Evolutionary conservation across 495 filamentous ascomycete genomes (phyloP).

Genomic region (Amphirosellinia nigrospora): DNA sequence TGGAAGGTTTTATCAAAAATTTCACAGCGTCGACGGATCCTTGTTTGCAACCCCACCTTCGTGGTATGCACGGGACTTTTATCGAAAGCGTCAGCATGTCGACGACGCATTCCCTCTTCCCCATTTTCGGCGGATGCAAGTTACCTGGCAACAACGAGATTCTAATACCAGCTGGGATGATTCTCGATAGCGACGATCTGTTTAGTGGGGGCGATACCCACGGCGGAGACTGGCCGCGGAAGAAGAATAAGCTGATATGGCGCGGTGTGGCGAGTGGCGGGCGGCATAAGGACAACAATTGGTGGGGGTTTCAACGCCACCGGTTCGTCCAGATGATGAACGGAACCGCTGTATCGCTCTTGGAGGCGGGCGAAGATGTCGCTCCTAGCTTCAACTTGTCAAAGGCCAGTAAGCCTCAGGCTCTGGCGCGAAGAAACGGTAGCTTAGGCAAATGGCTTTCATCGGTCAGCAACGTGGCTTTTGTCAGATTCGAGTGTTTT

Average conservation of each 20-base stretch:
- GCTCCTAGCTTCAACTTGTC: constrained; percentile 31
- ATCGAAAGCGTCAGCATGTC: constrained; percentile 61
- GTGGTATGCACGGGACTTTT: constrained; percentile 65
- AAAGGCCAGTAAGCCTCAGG: not conserved
- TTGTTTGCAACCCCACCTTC: constrained; percentile 54
- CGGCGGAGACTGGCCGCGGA: constrained; percentile 56
- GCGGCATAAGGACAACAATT: constrained; percentile 56
- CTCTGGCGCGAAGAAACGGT: constrained; percentile 1
- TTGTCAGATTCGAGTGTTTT: constrained; percentile 53
- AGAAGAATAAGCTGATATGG: constrained; percentile 61
- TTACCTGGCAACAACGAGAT: constrained; percentile 73
- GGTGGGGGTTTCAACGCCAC: constrained; percentile 65
- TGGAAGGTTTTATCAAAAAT: constrained; percentile 59
- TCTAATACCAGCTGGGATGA: constrained; percentile 69
- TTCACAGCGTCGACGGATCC: constrained; percentile 62
- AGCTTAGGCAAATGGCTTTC: constrained; percentile 33
- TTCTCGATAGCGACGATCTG: constrained; percentile 62
- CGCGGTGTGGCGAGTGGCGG: constrained; percentile 66
- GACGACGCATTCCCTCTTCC: constrained; percentile 59
- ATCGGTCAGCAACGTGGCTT: constrained; percentile 46
- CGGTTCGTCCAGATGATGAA: constrained; percentile 66
- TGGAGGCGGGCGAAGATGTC: constrained; percentile 37
- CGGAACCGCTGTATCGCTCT: constrained; percentile 52
- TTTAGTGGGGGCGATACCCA: constrained; percentile 57
- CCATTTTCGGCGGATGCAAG: constrained; percentile 70